phyloP scores from a whole-genome alignment of 2,329 filamentous ascomycete species.

The Rhynchosporium secalis region DNA sequence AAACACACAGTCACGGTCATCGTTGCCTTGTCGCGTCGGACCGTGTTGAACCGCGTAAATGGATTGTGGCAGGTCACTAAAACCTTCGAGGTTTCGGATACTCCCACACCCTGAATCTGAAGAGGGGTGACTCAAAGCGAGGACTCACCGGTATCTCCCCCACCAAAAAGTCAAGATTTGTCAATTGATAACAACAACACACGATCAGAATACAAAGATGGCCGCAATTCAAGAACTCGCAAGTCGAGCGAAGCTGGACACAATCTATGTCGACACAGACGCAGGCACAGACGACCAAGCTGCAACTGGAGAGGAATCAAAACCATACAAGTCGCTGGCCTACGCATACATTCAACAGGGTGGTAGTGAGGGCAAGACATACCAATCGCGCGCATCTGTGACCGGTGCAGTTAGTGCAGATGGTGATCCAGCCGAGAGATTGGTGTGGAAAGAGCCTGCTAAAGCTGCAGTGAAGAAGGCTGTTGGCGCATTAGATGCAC shows the following conservation, averaged over 20 bases:
- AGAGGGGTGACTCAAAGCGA: conserved; percentile 28
- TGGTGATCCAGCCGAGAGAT: conserved; percentile 62
- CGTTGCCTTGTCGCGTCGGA: conserved; percentile 14
- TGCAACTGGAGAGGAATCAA: conserved; percentile 66
- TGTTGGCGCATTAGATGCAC: conserved; percentile 68
- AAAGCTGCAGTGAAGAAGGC: conserved; percentile 88
- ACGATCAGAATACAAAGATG: conserved; percentile 27
- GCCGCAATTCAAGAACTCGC: conserved; percentile 49
- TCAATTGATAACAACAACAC: conserved; percentile 28
- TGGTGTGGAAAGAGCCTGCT: conserved; percentile 77
- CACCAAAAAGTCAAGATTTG: conserved; percentile 20
- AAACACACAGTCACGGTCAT: not conserved
- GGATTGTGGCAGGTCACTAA: not conserved
- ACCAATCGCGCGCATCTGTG: conserved; percentile 67
- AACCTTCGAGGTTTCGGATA: conserved; percentile 11
- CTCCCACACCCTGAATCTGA: conserved; percentile 12
- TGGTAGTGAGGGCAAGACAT: conserved; percentile 56
- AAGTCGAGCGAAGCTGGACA: conserved; percentile 50
- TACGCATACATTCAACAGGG: conserved; percentile 73
- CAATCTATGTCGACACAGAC: conserved; percentile 79
- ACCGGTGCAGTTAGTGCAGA: conserved; percentile 60
- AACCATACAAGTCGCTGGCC: conserved; percentile 79
- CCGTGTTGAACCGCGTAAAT: conserved; percentile 7
- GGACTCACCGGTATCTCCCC: conserved; percentile 18
- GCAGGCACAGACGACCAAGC: conserved; percentile 68